Conservation (phyloP, 179 eudicot species). For the Carnegiea gigantea region DNA sequence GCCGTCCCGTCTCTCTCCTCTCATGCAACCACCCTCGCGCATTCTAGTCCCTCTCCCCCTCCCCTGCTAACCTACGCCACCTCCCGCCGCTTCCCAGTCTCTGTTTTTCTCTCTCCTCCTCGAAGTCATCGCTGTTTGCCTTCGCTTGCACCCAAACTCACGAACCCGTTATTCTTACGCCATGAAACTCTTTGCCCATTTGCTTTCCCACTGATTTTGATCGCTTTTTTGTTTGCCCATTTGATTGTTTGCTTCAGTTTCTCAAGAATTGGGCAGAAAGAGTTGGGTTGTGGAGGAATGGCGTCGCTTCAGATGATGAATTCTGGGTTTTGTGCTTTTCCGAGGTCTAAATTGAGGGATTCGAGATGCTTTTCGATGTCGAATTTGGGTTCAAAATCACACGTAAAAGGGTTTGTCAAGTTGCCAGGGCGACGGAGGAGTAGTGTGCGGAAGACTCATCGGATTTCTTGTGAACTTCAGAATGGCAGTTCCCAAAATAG, state of each 20-base stretch:
- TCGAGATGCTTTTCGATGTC: conserved; percentile 20
- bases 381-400: conserved; percentile 27
- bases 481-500: conserved; percentile 47
- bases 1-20: not conserved
- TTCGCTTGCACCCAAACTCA: conserved; percentile 7
- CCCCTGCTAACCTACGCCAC: conserved; percentile 13
- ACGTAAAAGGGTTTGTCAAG: conserved; percentile 26
- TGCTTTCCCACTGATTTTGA: not conserved
- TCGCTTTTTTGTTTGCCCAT: not conserved
- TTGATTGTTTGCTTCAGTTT: not conserved
- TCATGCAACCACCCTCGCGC: not conserved
- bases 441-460: conserved; percentile 22
- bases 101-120: not conserved
- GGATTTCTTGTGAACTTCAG: conserved; percentile 50
- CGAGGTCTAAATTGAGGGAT: conserved; percentile 30
- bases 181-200: conserved; percentile 23
- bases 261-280: not conserved
- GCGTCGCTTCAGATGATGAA: conserved; percentile 57
- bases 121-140: not conserved
- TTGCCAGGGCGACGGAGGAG: conserved; percentile 25
- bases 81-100: conserved; percentile 3
- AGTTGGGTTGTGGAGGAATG: conserved; percentile 30
- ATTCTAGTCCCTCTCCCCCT: not conserved
- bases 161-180: not conserved
- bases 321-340: conserved; percentile 36